A percentile compares a stretch with the other conserved stretches of the same genome.
These are phyloP conservation scores for Penicillium sp. DNA, from an alignment of 2,329 filamentous ascomycete genomes.

Conservation along the genomic window DNA sequence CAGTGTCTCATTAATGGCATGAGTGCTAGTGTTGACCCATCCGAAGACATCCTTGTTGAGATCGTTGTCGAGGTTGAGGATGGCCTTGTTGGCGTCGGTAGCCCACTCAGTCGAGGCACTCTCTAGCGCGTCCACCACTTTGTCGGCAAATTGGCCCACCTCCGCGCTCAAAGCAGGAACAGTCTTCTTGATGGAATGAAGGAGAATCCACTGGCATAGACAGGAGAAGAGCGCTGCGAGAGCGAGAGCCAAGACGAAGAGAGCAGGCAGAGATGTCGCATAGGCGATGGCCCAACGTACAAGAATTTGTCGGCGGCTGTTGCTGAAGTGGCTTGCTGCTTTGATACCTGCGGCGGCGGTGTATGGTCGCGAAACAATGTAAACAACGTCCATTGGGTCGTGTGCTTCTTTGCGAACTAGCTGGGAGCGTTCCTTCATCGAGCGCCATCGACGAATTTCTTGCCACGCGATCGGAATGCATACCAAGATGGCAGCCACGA, in stretches of 20 bases:
- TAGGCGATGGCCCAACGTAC: slow-evolving; percentile 84
- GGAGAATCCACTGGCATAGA: slow-evolving; percentile 78
- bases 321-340: slow-evolving; percentile 64
- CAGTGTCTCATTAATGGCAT: slow-evolving; percentile 80
- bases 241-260: slow-evolving; percentile 84
- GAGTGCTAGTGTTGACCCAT: slow-evolving; percentile 83
- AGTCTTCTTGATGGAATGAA: slow-evolving; percentile 71
- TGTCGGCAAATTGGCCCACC: slow-evolving; percentile 76
- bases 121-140: slow-evolving; percentile 72
- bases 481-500: slow-evolving; percentile 69
- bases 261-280: slow-evolving; percentile 76
- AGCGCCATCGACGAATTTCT: slow-evolving; percentile 76
- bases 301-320: slow-evolving; percentile 68
- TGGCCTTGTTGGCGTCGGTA: slow-evolving; percentile 70
- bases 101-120: slow-evolving; percentile 78
- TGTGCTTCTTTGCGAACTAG: slow-evolving; percentile 67
- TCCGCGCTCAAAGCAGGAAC: slow-evolving; percentile 73
- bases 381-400: slow-evolving; percentile 85
- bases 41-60: slow-evolving; percentile 85
- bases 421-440: slow-evolving; percentile 68
- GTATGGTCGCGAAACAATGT: slow-evolving; percentile 80
- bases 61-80: slow-evolving; percentile 64
- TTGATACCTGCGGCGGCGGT: slow-evolving; percentile 73
- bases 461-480: slow-evolving; percentile 79
- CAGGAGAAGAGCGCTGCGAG: slow-evolving; percentile 81